Conservation (phyloP, 345 rosid genomes). For the Boechera stricta region DNA sequence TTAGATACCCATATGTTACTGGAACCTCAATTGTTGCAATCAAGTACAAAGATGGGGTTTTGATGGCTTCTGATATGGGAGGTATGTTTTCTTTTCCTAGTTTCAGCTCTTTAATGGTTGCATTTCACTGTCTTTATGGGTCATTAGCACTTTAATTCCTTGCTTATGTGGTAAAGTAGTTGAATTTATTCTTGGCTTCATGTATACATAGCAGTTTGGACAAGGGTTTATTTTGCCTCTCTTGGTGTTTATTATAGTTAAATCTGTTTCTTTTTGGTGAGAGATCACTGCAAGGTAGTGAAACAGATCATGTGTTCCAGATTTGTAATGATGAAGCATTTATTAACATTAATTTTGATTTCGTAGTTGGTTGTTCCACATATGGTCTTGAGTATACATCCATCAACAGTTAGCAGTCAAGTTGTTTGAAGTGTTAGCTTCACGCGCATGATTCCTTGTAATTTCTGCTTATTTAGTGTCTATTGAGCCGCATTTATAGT, state of each 20-base stretch:
- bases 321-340: not conserved
- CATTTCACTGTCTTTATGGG: not conserved
- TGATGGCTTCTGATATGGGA: constrained; percentile 99
- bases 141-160: not conserved
- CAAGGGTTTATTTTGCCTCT: not conserved
- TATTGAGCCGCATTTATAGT: not conserved
- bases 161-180: constrained; percentile 5
- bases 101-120: not conserved
- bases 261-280: constrained; percentile 1
- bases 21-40: constrained; percentile 94
- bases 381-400: not conserved
- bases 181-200: not conserved
- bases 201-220: constrained; percentile 1
- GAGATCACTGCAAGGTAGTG: not conserved
- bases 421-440: not conserved
- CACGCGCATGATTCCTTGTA: not conserved
- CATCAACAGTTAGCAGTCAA: not conserved
- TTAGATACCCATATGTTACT: constrained; percentile 90
- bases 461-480: not conserved
- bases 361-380: not conserved
- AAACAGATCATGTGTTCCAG: not conserved
- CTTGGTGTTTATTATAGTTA: not conserved
- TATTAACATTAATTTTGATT: not conserved
- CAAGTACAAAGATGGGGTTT: constrained; percentile 92
- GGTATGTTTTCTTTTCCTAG: constrained; percentile 47